A percentile compares a stretch with the other conserved stretches of the same genome.
Conservation (phyloP, 441 rosid genomes). For the Populus trichocarpa region DNA sequence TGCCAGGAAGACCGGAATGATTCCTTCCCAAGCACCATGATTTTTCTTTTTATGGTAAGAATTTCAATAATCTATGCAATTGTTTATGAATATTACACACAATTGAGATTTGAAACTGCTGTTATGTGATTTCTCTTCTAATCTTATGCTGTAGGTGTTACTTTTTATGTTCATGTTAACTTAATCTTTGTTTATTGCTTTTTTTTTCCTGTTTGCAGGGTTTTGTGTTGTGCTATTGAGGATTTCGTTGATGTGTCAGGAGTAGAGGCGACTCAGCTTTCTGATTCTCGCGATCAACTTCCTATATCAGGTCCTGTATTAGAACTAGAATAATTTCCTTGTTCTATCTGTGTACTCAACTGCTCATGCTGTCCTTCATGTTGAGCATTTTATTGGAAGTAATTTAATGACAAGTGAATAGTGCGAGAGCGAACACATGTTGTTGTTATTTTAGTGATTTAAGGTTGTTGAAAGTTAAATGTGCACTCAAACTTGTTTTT, state of each 20-base stretch:
- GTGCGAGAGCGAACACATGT: too few species aligned
- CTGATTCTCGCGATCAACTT: background rate
- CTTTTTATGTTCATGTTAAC: background rate
- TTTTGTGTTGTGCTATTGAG: background rate
- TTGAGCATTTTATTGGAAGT: background rate
- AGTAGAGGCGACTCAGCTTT: background rate
- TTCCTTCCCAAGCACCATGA: constrained; percentile 34
- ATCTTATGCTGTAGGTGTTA: too few species aligned
- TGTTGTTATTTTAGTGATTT: background rate
- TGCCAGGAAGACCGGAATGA: constrained; percentile 83
- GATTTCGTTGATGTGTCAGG: background rate
- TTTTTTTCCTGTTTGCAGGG: background rate
- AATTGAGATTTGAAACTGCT: too few species aligned
- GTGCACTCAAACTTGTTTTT: background rate
- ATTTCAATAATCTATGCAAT: background rate
- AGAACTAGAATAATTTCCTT: background rate
- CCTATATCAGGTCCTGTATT: background rate
- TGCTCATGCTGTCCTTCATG: background rate
- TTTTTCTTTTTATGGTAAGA: background rate
- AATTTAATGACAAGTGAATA: background rate
- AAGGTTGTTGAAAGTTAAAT: background rate
- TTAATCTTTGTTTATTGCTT: too few species aligned
- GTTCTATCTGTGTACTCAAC: background rate
- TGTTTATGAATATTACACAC: background rate
- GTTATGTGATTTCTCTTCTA: background rate